Conservation (phyloP, 805 yeast genomes). For the Candida chilensis region DNA sequence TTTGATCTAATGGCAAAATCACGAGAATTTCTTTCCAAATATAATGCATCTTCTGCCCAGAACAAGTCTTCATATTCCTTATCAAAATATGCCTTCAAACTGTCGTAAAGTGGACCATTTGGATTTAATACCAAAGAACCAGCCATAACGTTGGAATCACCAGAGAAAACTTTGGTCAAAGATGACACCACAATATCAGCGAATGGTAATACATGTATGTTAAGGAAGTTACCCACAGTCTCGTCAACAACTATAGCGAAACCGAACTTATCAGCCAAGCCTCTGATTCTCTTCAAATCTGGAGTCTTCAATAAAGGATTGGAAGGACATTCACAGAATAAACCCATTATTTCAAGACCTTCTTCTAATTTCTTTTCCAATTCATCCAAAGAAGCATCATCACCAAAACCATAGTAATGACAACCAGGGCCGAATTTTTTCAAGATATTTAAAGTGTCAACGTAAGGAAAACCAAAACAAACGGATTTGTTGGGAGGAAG, state of each 20-base stretch:
- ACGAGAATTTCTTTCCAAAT: slow-evolving; percentile 86
- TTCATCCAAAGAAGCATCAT: slow-evolving; percentile 55
- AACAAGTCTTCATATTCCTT: slow-evolving; percentile 58
- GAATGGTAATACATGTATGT: slow-evolving; percentile 70
- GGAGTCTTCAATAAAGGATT: slow-evolving; percentile 90
- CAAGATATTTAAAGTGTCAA: slow-evolving; percentile 81
- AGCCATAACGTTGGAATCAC: slow-evolving; percentile 93
- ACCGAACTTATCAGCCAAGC: slow-evolving; percentile 56
- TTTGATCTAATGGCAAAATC: slow-evolving; percentile 65
- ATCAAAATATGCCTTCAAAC: slow-evolving; percentile 40
- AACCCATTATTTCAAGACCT: slow-evolving; percentile 56
- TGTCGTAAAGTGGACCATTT: slow-evolving; percentile 35
- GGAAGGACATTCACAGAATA: slow-evolving; percentile 91
- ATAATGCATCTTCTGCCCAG: slow-evolving; percentile 94
- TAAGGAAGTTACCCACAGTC: slow-evolving; percentile 86
- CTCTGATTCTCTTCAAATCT: slow-evolving; percentile 53
- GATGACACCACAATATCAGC: slow-evolving; percentile 87
- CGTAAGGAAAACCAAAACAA: slow-evolving; percentile 94
- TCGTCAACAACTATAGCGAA: slow-evolving; percentile 89
- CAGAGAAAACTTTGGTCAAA: slow-evolving; percentile 85
- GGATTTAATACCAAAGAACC: slow-evolving; percentile 83
- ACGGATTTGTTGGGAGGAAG: slow-evolving; percentile 50
- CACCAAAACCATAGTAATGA: slow-evolving; percentile 79
- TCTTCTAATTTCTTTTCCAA: slow-evolving; percentile 51
- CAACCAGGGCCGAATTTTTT: slow-evolving; percentile 90